Base-by-base conservation (phyloP, 2,329 filamentous ascomycete genomes). In the Xylariaceae sp. region DNA sequence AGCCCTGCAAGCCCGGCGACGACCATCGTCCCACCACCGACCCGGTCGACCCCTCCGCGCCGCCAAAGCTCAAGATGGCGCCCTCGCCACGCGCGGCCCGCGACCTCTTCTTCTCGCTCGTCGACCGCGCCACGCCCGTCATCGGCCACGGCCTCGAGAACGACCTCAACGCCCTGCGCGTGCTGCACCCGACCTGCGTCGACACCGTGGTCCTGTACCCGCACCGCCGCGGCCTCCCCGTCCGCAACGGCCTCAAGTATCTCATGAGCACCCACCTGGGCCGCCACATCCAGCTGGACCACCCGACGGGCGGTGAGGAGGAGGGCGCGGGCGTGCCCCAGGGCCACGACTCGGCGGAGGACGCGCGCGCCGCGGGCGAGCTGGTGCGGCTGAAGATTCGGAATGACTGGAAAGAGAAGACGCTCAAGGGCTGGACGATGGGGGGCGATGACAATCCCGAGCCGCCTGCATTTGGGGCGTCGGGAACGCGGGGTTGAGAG, bases 91-190 rank as follows among this genome's bases (percentile, higher is more conserved):
- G 79, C 17, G 76, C 70, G 19, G 93, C 93, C 1, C 83, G 93
- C 8, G 71, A 80, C 2, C 73, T 96, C 0, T 76, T 98, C 8
- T 88, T 95, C 63, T 74, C 77, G 0, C 74, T 87, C 39, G 74
- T 98, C 37, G 76, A 81, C 1, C 86, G 89, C 0, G 68, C 75
- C 0, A 98, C 90, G 0, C 87, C 90, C 0, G 67, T 98, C 1
- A 87, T 98, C 35, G 93, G 93, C 0, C 93, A 98, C 62, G 90
- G 89, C 1, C 79, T 97, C 8, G 93, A 98, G 57, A 98, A 98
- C 59, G 93, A 98, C 56, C 76, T 98, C 41, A 96, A 95, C 60
- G 79, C 84, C 2, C 74, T 85, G 31, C 85, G 91, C 28, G 76
- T 97, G 38, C 82, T 95, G 34, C 93, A 97, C 55, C 87, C 86